Evolutionary conservation across 768 basidiomycete genomes (phyloP).

Genomic region (Cyathus striatus): DNA sequence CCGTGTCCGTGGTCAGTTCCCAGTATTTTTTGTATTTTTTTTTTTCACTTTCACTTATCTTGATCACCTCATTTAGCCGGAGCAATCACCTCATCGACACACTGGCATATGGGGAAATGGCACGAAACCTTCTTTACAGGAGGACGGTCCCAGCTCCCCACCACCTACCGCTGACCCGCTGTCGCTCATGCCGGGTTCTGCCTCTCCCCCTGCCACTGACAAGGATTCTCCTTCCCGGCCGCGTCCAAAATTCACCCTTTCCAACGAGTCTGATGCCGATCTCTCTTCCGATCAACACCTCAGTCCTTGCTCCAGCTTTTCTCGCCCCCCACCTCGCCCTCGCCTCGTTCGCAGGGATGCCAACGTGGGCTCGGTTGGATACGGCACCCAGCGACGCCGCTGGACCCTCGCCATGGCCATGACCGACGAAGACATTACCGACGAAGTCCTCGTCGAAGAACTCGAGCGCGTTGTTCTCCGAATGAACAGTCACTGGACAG

Average conservation of each 20-base stretch:
- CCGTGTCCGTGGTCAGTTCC: not conserved
- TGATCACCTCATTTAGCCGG: not conserved
- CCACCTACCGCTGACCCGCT: no score
- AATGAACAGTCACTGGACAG: constrained; percentile 7
- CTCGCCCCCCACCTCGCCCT: not conserved
- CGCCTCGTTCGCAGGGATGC: not conserved
- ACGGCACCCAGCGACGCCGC: constrained; percentile 9
- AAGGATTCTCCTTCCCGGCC: not conserved
- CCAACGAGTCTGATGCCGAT: constrained; percentile 1
- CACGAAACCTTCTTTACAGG: no score
- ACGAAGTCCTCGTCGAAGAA: constrained; percentile 42
- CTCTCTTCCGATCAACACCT: not conserved
- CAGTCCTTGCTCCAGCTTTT: not conserved
- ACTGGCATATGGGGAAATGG: no score
- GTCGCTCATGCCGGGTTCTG: no score
- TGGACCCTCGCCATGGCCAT: constrained; percentile 46
- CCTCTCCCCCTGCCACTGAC: not conserved
- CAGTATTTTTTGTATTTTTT: no score
- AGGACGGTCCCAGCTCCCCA: no score
- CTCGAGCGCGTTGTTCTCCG: constrained; percentile 36
- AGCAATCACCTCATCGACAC: no score
- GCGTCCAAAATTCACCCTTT: constrained; percentile 1
- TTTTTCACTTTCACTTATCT: not conserved
- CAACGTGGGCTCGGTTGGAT: not conserved
- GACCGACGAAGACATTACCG: constrained; percentile 43